phyloP scores from a whole-genome alignment of 2,329 filamentous ascomycete genomes.

The Penicillium oxalicum region DNA sequence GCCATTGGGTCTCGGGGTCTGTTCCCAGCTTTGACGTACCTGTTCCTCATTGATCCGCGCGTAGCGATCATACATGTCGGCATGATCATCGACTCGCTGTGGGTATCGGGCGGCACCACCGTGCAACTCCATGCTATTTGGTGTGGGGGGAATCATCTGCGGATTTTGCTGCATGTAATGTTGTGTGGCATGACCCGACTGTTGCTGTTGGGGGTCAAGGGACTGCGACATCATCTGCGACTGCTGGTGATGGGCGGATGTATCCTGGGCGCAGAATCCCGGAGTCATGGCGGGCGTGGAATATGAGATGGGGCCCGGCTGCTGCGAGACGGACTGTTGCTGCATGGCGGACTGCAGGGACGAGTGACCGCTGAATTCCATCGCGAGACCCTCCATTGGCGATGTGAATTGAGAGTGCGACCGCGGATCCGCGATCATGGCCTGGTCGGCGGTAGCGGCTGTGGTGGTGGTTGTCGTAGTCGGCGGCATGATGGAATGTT shows the following conservation, averaged over 20 bases:
- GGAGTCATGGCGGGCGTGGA: slow-evolving; percentile 28
- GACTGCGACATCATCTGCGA: slow-evolving; percentile 13
- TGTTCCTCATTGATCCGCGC: slow-evolving; percentile 40
- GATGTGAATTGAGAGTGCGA: slow-evolving; percentile 24
- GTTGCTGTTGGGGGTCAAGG: neutral
- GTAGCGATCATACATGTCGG: slow-evolving; percentile 42
- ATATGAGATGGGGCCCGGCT: slow-evolving; percentile 25
- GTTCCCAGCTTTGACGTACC: slow-evolving; percentile 22
- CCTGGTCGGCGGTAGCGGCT: slow-evolving; percentile 11
- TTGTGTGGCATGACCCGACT: slow-evolving; percentile 17
- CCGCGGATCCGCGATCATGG: slow-evolving; percentile 26
- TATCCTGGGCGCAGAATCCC: slow-evolving; percentile 30
- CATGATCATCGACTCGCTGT: slow-evolving; percentile 35
- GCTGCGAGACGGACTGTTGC: slow-evolving; percentile 10
- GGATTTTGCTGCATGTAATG: slow-evolving; percentile 30
- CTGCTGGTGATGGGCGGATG: slow-evolving; percentile 14
- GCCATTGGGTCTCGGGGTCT: too few species aligned
- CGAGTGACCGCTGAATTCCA: slow-evolving; percentile 23
- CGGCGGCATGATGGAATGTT: slow-evolving; percentile 29
- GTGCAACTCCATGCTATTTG: slow-evolving; percentile 46
- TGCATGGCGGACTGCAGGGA: slow-evolving; percentile 9
- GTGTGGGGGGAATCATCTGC: slow-evolving; percentile 42
- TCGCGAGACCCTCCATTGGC: slow-evolving; percentile 33
- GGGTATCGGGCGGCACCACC: slow-evolving; percentile 38
- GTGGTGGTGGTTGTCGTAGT: slow-evolving; percentile 19